Conservation (phyloP, 169 alveolate genomes). For the Cytauxzoon felis region DNA sequence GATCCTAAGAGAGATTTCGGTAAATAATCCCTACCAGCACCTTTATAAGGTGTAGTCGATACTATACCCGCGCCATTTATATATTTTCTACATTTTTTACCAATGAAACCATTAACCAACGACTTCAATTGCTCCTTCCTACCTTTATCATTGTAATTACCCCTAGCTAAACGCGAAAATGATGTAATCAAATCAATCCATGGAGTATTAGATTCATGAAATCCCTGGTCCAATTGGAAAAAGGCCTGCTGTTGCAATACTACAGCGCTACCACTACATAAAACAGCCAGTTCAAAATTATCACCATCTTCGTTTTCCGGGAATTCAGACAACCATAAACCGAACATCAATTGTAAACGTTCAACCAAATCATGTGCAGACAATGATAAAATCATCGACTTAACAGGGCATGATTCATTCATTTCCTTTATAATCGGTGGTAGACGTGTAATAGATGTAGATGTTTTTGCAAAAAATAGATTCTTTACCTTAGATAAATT, state of each 20-base stretch:
- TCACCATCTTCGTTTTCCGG: constrained; percentile 8
- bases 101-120: constrained; percentile 44
- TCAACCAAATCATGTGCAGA: constrained; percentile 49
- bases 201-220: constrained; percentile 28
- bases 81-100: constrained; percentile 50
- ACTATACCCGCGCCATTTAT: constrained; percentile 51
- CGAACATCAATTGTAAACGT: constrained; percentile 44
- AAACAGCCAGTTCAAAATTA: constrained; percentile 40
- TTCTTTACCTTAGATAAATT: constrained; percentile 25
- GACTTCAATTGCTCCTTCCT: constrained; percentile 11
- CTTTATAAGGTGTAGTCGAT: constrained; percentile 38
- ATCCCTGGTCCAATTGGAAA: constrained; percentile 45
- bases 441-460: constrained; percentile 43
- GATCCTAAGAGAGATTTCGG: constrained; percentile 59
- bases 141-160: constrained; percentile 18
- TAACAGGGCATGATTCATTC: constrained; percentile 40
- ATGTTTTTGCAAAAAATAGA: constrained; percentile 38
- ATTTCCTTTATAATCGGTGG: constrained; percentile 53
- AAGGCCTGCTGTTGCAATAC: constrained; percentile 50
- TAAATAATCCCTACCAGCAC: constrained; percentile 12
- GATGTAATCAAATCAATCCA: constrained; percentile 46
- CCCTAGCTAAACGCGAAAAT: constrained; percentile 51
- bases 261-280: constrained; percentile 49
- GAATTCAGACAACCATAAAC: constrained; percentile 11
- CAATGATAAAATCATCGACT: constrained; percentile 52